phyloP scores from a whole-genome alignment of 129 eudicot species.

The Centella asiatica region DNA sequence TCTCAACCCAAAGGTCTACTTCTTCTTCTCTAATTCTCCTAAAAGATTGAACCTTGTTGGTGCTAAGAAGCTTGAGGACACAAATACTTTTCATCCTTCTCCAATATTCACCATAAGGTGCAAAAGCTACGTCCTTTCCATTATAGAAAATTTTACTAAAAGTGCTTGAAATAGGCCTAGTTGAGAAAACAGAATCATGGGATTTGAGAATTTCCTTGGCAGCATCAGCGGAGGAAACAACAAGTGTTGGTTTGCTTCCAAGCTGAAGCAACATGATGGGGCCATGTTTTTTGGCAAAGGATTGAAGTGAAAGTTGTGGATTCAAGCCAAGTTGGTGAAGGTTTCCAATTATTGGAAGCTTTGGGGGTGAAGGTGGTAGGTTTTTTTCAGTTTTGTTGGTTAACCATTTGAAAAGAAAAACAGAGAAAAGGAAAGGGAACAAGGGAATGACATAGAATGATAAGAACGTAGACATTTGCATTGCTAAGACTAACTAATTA shows the following conservation, averaged over 20 bases:
- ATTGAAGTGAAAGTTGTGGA: slow-evolving; percentile 12
- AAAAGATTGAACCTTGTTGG: slow-evolving; percentile 16
- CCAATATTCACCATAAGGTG: slow-evolving; percentile 19
- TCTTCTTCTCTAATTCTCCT: slow-evolving; percentile 17
- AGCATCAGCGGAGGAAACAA: slow-evolving; percentile 18
- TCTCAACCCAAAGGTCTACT: slow-evolving; percentile 1
- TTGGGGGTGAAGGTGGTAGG: slow-evolving; percentile 19
- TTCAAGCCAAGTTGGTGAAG: slow-evolving; percentile 13
- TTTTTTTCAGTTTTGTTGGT: neutral
- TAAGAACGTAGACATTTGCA: too few relatives aligned
- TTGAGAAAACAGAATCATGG: slow-evolving; percentile 15
- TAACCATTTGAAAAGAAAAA: too few relatives aligned
- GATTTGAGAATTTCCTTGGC: slow-evolving; percentile 10
- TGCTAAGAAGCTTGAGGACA: slow-evolving; percentile 13
- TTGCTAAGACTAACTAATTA: too few relatives aligned
- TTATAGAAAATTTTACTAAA: neutral
- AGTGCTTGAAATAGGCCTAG: neutral
- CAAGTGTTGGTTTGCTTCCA: slow-evolving; percentile 11
- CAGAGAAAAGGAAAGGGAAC: too few relatives aligned
- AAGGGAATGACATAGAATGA: too few relatives aligned
- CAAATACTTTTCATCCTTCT: slow-evolving; percentile 15
- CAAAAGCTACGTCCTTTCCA: slow-evolving; percentile 1
- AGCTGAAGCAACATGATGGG: slow-evolving; percentile 13
- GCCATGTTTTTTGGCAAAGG: slow-evolving; percentile 14
- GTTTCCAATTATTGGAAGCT: slow-evolving; percentile 18